Conservation (phyloP, 495 filamentous ascomycete genomes). For the Emericellopsis terricola region DNA sequence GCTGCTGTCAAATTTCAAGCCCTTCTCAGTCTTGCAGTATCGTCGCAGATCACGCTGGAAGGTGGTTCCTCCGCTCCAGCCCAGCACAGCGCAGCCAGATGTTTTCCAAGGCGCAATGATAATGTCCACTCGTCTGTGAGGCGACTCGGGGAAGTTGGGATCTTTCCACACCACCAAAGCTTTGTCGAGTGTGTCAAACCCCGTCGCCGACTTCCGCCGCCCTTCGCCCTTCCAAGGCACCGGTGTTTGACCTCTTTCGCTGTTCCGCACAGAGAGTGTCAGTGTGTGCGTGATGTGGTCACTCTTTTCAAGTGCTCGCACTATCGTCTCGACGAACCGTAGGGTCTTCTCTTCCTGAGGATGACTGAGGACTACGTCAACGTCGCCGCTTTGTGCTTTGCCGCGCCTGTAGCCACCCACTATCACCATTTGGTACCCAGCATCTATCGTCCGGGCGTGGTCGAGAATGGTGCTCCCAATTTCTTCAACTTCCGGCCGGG, state of each 20-base stretch:
- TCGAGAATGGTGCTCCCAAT: conserved; percentile 43
- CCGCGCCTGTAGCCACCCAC: conserved; percentile 79
- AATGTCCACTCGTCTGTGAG: conserved; percentile 79
- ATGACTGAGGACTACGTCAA: conserved; percentile 75
- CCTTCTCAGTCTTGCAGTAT: conserved; percentile 54
- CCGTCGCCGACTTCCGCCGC: conserved; percentile 20
- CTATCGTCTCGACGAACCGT: conserved; percentile 46
- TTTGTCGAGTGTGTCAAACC: conserved; percentile 82
- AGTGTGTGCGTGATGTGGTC: conserved; percentile 73
- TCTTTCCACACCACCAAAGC: conserved; percentile 89
- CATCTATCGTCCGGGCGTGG: conserved; percentile 37
- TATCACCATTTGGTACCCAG: conserved; percentile 50
- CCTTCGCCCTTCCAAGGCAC: conserved; percentile 27
- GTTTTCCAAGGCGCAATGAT: conserved; percentile 82
- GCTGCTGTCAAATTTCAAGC: conserved; percentile 81
- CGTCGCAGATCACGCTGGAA: conserved; percentile 76
- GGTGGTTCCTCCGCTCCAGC: conserved; percentile 77
- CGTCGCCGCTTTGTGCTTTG: conserved; percentile 56
- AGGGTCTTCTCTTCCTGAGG: conserved; percentile 46
- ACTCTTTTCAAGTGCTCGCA: conserved; percentile 46
- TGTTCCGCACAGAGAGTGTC: conserved; percentile 42
- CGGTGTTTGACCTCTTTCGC: conserved; percentile 52
- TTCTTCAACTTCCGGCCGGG: conserved; percentile 51
- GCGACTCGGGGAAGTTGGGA: conserved; percentile 44
- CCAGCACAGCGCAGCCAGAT: conserved; percentile 70